Conservation (phyloP, 805 yeast genomes). For the Cyberlindnera mississippiensis region DNA sequence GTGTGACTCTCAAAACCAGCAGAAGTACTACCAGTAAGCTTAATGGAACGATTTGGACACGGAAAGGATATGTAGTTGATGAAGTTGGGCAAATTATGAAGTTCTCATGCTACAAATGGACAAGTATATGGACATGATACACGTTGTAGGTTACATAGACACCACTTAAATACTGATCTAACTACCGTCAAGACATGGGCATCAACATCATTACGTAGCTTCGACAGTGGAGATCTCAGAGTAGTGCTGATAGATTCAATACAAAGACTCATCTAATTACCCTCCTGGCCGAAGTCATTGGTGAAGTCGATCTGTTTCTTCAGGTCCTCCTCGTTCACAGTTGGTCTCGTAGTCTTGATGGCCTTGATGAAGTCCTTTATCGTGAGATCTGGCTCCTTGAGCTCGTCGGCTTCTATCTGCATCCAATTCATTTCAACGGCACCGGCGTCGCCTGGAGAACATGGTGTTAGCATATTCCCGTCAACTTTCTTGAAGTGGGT, state of each 20-base stretch:
- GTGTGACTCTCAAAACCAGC: conserved; percentile 70
- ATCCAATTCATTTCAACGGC: conserved; percentile 93
- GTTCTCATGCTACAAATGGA: no score
- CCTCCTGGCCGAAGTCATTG: conserved; percentile 95
- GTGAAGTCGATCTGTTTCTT: conserved; percentile 84
- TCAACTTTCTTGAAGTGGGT: conserved; percentile 80
- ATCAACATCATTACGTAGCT: no score
- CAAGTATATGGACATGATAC: no score
- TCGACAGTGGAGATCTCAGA: no score
- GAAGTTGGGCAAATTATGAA: no score
- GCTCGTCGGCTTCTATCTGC: conserved; percentile 83
- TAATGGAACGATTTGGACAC: no score
- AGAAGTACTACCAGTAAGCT: conserved; percentile 29
- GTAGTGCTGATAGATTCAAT: no score
- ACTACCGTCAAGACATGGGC: no score
- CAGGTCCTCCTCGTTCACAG: conserved; percentile 85
- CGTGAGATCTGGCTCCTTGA: conserved; percentile 84
- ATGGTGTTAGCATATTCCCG: conserved; percentile 67
- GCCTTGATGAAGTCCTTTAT: conserved; percentile 93
- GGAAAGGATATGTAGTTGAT: no score
- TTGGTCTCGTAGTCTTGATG: conserved; percentile 86
- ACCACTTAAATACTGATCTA: no score
- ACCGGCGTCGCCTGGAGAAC: conserved; percentile 92
- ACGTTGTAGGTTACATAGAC: no score
- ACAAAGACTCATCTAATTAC: conserved; percentile 48